Evolutionary conservation across 371 early-diverging fungal species (phyloP).

Genomic region (Funneliformis caledonium): DNA sequence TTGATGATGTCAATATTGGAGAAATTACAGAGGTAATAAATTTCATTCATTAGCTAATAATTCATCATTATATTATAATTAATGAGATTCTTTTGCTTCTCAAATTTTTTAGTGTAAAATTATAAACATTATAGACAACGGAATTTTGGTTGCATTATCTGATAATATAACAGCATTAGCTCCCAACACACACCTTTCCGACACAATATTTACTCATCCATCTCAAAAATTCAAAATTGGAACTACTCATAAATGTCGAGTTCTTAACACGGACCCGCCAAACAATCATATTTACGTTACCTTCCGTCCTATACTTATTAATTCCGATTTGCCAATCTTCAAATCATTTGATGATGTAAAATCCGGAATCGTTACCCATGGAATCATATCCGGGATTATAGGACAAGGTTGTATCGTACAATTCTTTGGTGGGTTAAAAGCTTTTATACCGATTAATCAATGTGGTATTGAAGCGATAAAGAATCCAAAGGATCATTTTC

Average conservation of each 20-base stretch:
- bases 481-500: constrained; percentile 57
- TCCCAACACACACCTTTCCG: constrained; percentile 76
- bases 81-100: not conserved
- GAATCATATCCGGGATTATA: constrained; percentile 66
- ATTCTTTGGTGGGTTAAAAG: constrained; percentile 78
- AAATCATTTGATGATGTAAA: constrained; percentile 59
- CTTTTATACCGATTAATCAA: constrained; percentile 71
- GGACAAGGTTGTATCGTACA: constrained; percentile 73
- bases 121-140: constrained; percentile 56
- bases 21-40: constrained; percentile 62
- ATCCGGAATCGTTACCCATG: constrained; percentile 65
- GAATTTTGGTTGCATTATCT: constrained; percentile 70
- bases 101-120: constrained; percentile 48
- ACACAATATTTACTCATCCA: constrained; percentile 72
- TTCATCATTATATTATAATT: constrained; percentile 5
- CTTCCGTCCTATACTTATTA: constrained; percentile 79
- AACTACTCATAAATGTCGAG: constrained; percentile 68
- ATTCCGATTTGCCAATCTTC: constrained; percentile 70
- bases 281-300: constrained; percentile 71
- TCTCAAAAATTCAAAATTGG: constrained; percentile 82
- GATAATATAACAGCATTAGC: constrained; percentile 74
- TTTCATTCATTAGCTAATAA: constrained; percentile 38
- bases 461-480: constrained; percentile 60
- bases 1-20: constrained; percentile 75
- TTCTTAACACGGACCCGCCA: constrained; percentile 62